Conservation (phyloP, 805 yeast genomes). For the Ogataea polymorpha region DNA sequence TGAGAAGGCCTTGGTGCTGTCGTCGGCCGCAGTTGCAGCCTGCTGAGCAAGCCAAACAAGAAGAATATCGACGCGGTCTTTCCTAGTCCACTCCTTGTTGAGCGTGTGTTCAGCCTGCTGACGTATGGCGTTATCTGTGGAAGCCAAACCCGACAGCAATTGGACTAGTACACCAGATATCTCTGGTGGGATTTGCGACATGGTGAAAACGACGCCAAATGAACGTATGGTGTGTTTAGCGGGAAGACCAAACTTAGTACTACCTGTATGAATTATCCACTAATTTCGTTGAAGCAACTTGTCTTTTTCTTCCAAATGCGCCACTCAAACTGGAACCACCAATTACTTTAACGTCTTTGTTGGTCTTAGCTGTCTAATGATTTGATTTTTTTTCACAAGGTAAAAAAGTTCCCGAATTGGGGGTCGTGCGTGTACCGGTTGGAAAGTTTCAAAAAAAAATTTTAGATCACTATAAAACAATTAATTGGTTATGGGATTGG, state of each 20-base stretch:
- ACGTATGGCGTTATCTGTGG: conserved; percentile 75
- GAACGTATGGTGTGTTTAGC: conserved; percentile 1
- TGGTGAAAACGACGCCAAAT: conserved; percentile 18
- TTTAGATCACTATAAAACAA: conserved; percentile 4
- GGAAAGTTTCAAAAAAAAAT: neutral
- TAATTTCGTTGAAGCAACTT: too few relatives aligned
- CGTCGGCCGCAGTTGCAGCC: conserved; percentile 60
- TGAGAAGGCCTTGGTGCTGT: conserved; percentile 62
- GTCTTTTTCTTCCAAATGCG: neutral
- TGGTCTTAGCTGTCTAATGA: neutral
- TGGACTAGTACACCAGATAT: conserved; percentile 50
- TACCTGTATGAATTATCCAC: neutral
- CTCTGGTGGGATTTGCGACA: conserved; percentile 58
- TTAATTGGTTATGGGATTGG: conserved; percentile 62
- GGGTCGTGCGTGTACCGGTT: conserved; percentile 1
- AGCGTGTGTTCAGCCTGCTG: conserved; percentile 71
- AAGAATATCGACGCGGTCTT: conserved; percentile 64
- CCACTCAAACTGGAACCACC: neutral
- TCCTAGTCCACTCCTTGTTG: conserved; percentile 71
- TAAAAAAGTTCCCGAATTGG: conserved; percentile 2
- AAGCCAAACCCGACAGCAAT: conserved; percentile 65
- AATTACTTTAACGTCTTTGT: neutral
- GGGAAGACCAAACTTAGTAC: neutral
- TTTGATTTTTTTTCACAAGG: conserved; percentile 4
- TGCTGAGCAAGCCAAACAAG: conserved; percentile 79